These are phyloP conservation scores for Withania somnifera DNA, from an alignment of 305 asterid genomes.

Conservation along the genomic window DNA sequence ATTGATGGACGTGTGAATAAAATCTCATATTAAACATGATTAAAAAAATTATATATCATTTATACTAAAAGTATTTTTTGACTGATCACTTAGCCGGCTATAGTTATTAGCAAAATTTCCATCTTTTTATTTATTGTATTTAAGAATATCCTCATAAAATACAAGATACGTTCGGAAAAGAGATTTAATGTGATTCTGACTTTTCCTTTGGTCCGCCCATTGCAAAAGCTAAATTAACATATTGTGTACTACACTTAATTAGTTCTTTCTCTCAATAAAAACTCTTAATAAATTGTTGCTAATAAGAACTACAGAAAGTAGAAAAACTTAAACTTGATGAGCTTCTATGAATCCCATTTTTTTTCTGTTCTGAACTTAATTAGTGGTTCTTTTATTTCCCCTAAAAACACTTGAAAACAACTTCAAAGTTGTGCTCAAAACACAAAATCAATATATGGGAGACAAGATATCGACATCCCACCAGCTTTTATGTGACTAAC, in stretches of 20 bases:
- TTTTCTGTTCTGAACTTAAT: neutral
- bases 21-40: neutral
- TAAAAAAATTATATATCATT: too few relatives aligned
- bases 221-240: neutral
- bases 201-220: too few relatives aligned
- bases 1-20: too few relatives aligned
- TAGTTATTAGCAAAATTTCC: neutral
- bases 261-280: neutral
- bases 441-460: neutral
- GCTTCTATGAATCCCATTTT: neutral
- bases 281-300: neutral
- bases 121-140: neutral
- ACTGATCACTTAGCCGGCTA: neutral
- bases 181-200: too few relatives aligned
- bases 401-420: neutral
- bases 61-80: too few relatives aligned
- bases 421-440: neutral
- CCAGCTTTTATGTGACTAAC: neutral
- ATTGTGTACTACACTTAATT: neutral
- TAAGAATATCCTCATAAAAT: neutral
- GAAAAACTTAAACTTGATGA: neutral
- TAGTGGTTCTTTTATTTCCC: neutral
- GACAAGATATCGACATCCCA: slow-evolving; percentile 1
- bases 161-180: neutral
- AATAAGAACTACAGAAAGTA: neutral